Conservation (phyloP, 1,284 basidiomycete species). For the Trichosporon coremiiforme region DNA sequence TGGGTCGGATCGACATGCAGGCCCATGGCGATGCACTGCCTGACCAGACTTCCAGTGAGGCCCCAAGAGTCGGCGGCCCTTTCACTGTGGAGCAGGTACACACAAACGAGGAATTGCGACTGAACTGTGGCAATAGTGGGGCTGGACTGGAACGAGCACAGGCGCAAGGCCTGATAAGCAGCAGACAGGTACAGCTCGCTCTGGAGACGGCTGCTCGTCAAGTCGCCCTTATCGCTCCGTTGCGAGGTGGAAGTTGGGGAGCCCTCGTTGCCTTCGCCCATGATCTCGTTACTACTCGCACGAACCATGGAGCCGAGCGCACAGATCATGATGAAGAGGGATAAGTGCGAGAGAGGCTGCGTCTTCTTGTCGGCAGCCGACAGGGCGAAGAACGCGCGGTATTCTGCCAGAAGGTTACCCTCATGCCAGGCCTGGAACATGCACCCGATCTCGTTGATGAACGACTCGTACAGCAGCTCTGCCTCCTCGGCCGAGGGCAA, state of each 20-base stretch:
- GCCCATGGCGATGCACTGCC: slow-evolving; percentile 54
- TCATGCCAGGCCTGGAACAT: slow-evolving; percentile 54
- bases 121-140: slow-evolving; percentile 53
- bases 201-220: slow-evolving; percentile 53
- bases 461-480: slow-evolving; percentile 47
- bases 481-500: slow-evolving; percentile 50
- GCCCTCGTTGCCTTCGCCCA: slow-evolving; percentile 35
- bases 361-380: slow-evolving; percentile 44
- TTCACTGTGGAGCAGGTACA: slow-evolving; percentile 54
- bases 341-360: slow-evolving; percentile 49
- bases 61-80: slow-evolving; percentile 54
- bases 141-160: slow-evolving; percentile 56
- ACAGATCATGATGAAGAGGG: slow-evolving; percentile 55
- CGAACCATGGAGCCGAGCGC: slow-evolving; percentile 52
- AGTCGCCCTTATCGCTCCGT: slow-evolving; percentile 34
- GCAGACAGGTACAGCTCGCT: slow-evolving; percentile 56
- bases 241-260: not conserved
- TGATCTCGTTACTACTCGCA: slow-evolving; percentile 50
- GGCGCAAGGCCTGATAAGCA: slow-evolving; percentile 53
- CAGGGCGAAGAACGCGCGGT: slow-evolving; percentile 48
- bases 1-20: slow-evolving; percentile 53
- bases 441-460: slow-evolving; percentile 46
- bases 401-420: slow-evolving; percentile 48
- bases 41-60: slow-evolving; percentile 47
- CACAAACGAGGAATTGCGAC: slow-evolving; percentile 49